phyloP scores from a whole-genome alignment of 352 stramenopile genomes.

The Globisporangium megalacanthum region DNA sequence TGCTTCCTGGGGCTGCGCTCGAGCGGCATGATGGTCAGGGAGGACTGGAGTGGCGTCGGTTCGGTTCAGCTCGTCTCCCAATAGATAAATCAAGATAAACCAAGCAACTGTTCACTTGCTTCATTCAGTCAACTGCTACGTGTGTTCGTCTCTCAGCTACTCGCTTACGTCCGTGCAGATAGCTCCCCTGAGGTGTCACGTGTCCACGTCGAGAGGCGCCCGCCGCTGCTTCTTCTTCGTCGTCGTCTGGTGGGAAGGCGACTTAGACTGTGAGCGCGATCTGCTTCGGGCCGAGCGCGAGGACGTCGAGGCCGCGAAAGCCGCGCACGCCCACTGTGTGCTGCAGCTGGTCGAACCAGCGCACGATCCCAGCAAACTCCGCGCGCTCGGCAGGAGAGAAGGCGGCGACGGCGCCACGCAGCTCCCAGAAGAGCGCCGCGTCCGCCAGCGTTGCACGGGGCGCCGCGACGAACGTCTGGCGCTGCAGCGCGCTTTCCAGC shows the following conservation, averaged over 20 bases:
- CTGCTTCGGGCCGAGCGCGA: constrained; percentile 42
- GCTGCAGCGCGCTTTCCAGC: constrained; percentile 47
- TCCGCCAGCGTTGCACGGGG: constrained; percentile 76
- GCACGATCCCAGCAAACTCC: constrained; percentile 53
- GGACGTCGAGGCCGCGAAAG: constrained; percentile 68
- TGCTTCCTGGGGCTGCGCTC: constrained; percentile 13
- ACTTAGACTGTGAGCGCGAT: constrained; percentile 58
- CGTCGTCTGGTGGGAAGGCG: not conserved
- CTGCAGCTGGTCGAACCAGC: constrained; percentile 86
- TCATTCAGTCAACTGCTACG: too few species aligned
- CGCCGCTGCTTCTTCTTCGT: constrained; percentile 9
- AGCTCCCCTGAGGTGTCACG: not conserved
- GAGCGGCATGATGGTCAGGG: constrained; percentile 1
- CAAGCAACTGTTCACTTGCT: too few species aligned
- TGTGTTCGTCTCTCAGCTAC: too few species aligned
- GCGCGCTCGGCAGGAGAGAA: constrained; percentile 35
- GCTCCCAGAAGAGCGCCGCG: constrained; percentile 65
- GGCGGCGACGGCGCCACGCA: constrained; percentile 33
- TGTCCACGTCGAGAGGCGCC: not conserved
- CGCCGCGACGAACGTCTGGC: constrained; percentile 61
- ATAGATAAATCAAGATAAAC: too few species aligned
- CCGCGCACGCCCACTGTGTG: constrained; percentile 77
- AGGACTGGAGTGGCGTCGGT: not conserved
- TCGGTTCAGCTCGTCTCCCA: too few species aligned
- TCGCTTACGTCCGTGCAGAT: too few species aligned